Base-by-base conservation (phyloP, 345 rosid species). In the Acer negundo region DNA sequence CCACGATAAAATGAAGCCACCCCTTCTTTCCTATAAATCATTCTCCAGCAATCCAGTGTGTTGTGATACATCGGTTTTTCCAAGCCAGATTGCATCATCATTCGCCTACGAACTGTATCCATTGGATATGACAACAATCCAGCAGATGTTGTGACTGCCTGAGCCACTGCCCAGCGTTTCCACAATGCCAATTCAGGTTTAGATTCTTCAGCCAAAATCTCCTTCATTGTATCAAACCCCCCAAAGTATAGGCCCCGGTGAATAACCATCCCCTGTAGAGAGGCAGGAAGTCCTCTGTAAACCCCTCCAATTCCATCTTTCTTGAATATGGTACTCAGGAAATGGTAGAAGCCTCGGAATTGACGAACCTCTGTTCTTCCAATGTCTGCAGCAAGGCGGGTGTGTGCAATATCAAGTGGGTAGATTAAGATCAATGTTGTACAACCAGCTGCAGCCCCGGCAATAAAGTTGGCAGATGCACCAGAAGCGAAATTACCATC, bases 21-120 rank as follows among this genome's bases (percentile, higher is more conserved):
- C 75, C 98, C 97, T 72, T 92, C 97, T 64, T 77, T 85, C 75
- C 88, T 87, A 64, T 90, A 91, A 42, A 96, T 93, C 51, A 80
- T 92, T 85, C 66, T 89, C 98, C 99, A 96, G 78, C 99, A 94
- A 42, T 96, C 95, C 62, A 84, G 42, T 2, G 98, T 94, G 86
- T 78, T 81, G 24, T 13, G 77, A 59, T 92, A 96, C 97, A 90
- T 87, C 3, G 90, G 97, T 63, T 81, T 83, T 72, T 94, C 93
- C 76, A 91, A 75, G 55, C 99, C 98, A 3, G 98, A 92, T 67
- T 96, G 97, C 98, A 94, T 96, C 99, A 96, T 96, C 87, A 96
- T 92, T 83, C 97, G 82, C 73, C 98, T 88, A 70, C 99, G 82
- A 63, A 94, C 98, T 31, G 98, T 94, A 80, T 92, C 98, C 75